phyloP scores from a whole-genome alignment of 768 basidiomycete species.

The Leccinum broughii region DNA sequence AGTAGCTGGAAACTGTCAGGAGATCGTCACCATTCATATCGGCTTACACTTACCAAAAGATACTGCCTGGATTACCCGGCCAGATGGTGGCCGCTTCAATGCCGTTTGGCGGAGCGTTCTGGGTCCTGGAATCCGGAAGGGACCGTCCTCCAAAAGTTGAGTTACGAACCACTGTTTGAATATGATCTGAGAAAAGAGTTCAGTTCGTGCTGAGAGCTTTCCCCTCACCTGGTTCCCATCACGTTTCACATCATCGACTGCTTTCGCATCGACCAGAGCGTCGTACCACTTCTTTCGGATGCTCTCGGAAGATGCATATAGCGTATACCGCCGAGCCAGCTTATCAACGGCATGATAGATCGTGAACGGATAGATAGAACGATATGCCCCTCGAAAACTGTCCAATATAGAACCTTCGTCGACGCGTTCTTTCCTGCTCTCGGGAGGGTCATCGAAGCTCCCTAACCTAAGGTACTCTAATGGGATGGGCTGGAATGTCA shows the following conservation, averaged over 20 bases:
- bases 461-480: slow-evolving; percentile 76
- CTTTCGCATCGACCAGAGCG: slow-evolving; percentile 61
- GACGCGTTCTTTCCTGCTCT: slow-evolving; percentile 60
- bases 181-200: slow-evolving; percentile 10
- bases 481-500: slow-evolving; percentile 63
- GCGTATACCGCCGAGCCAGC: slow-evolving; percentile 62
- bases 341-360: slow-evolving; percentile 68
- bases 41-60: slow-evolving; percentile 55
- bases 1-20: slow-evolving; percentile 35
- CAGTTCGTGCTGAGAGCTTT: not conserved
- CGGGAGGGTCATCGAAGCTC: slow-evolving; percentile 57
- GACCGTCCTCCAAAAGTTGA: slow-evolving; percentile 55
- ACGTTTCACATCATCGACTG: slow-evolving; percentile 59
- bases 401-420: slow-evolving; percentile 62
- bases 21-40: not conserved
- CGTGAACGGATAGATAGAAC: slow-evolving; percentile 72
- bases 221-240: slow-evolving; percentile 68
- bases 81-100: slow-evolving; percentile 44
- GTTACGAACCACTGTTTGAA: slow-evolving; percentile 63
- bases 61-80: slow-evolving; percentile 58
- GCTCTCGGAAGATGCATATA: slow-evolving; percentile 62
- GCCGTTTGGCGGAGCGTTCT: slow-evolving; percentile 32
- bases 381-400: slow-evolving; percentile 49
- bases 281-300: slow-evolving; percentile 64
- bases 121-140: slow-evolving; percentile 53